Percentiles rank a stretch among this genome's conserved stretches.
These are phyloP conservation scores for Fusarium metavorans DNA, from an alignment of 2,329 filamentous ascomycete species.

Conservation along the genomic window DNA sequence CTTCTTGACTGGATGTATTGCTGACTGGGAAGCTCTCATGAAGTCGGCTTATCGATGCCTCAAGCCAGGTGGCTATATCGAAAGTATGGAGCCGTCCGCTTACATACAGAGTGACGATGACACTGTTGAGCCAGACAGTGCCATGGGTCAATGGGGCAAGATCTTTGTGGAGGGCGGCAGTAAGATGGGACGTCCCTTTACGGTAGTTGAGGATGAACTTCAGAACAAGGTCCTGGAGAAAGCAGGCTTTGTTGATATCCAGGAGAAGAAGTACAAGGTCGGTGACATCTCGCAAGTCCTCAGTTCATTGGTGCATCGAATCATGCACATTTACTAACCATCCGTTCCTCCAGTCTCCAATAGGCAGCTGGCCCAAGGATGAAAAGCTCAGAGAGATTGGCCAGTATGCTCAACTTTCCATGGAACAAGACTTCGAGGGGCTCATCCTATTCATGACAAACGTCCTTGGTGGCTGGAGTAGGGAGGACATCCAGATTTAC, in stretches of 20 bases:
- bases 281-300: not conserved
- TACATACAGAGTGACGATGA: slow-evolving; percentile 41
- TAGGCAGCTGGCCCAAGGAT: slow-evolving; percentile 12
- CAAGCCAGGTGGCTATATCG: slow-evolving; percentile 62
- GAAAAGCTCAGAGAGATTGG: slow-evolving; percentile 12
- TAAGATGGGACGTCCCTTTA: slow-evolving; percentile 40
- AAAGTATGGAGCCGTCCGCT: slow-evolving; percentile 40
- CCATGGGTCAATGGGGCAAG: slow-evolving; percentile 31
- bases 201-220: slow-evolving; percentile 31
- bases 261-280: not conserved
- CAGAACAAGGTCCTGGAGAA: slow-evolving; percentile 29
- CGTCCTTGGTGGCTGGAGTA: slow-evolving; percentile 8
- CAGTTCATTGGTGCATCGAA: not conserved
- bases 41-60: slow-evolving; percentile 58
- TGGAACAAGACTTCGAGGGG: slow-evolving; percentile 13
- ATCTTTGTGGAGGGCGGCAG: slow-evolving; percentile 36
- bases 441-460: slow-evolving; percentile 13
- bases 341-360: not conserved
- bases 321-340: not conserved
- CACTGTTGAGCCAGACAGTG: slow-evolving; percentile 37
- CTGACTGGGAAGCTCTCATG: slow-evolving; percentile 62
- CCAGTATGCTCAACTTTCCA: slow-evolving; percentile 10
- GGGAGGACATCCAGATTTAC: slow-evolving; percentile 3
- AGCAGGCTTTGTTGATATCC: slow-evolving; percentile 41
- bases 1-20: slow-evolving; percentile 64